phyloP scores from a whole-genome alignment of 345 rosid species.

The Laguncularia racemosa region DNA sequence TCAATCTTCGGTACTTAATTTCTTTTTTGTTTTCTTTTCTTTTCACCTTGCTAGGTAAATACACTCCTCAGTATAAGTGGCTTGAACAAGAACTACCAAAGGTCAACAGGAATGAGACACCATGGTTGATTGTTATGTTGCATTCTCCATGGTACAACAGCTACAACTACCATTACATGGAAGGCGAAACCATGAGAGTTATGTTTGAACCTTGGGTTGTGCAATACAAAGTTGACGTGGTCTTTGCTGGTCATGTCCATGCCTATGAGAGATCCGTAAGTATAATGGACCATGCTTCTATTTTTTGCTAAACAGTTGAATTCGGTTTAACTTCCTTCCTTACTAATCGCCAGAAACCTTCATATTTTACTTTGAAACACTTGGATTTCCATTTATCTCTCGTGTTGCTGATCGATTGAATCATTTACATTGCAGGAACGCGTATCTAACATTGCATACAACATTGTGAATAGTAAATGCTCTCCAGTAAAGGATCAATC shows the following conservation, averaged over 20 bases:
- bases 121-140: constrained; percentile 79
- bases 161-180: constrained; percentile 88
- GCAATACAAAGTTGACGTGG: constrained; percentile 70
- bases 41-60: constrained; percentile 38
- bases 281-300: neutral
- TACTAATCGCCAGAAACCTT: too few relatives aligned
- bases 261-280: constrained; percentile 96
- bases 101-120: constrained; percentile 79
- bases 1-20: neutral
- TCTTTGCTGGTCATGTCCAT: constrained; percentile 89
- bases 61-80: constrained; percentile 81
- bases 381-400: neutral
- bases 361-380: neutral
- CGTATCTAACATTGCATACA: constrained; percentile 72
- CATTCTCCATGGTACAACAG: constrained; percentile 96
- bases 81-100: constrained; percentile 64
- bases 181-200: constrained; percentile 95
- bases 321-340: too few relatives aligned
- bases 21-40: neutral
- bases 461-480: constrained; percentile 49
- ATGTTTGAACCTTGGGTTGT: constrained; percentile 83
- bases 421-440: constrained; percentile 47
- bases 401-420: constrained; percentile 1
- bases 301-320: neutral
- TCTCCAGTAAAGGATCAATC: constrained; percentile 49